A percentile compares a stretch with the other conserved stretches of the same genome.
Evolutionary conservation across 352 stramenopile genomes (phyloP).

Genomic region (Phytophthora tubulina): DNA sequence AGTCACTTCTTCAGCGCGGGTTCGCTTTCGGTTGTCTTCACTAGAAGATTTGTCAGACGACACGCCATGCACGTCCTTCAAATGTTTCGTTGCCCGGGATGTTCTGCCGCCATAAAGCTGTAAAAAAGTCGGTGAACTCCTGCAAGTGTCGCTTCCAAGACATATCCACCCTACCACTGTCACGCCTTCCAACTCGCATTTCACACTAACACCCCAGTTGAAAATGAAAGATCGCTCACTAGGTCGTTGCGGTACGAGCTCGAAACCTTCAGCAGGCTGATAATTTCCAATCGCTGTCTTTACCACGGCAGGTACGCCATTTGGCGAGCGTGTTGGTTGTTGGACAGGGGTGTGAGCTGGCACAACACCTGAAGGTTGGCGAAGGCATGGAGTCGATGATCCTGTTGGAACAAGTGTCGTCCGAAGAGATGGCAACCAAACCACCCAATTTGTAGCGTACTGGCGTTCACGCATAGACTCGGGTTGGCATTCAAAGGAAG

Average conservation of each 20-base stretch:
- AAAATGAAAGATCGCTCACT: conserved; percentile 17
- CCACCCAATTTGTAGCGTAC: too few relatives aligned
- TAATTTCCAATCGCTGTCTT: not conserved
- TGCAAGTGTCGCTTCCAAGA: conserved; percentile 6
- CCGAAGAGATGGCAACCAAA: too few relatives aligned
- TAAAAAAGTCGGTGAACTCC: conserved; percentile 15
- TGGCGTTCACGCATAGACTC: too few relatives aligned
- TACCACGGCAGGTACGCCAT: too few relatives aligned
- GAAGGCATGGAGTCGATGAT: too few relatives aligned
- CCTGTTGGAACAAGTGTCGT: too few relatives aligned
- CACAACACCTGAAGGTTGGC: too few relatives aligned
- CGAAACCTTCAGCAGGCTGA: not conserved
- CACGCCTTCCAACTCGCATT: not conserved
- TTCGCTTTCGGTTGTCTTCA: not conserved
- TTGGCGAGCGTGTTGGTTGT: too few relatives aligned
- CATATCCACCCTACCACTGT: conserved; percentile 12
- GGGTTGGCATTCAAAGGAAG: too few relatives aligned
- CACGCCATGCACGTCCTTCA: not conserved
- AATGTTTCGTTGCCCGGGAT: conserved; percentile 12
- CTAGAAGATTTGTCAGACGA: not conserved
- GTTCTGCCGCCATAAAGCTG: conserved; percentile 6
- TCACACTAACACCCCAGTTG: conserved; percentile 12
- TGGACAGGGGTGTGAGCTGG: too few relatives aligned
- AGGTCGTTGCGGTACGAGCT: not conserved
- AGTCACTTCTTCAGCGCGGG: not conserved